A percentile compares a stretch with the other conserved stretches of the same genome.
These are phyloP conservation scores for Irpex sp. DNA, from an alignment of 1,284 basidiomycete genomes.

Conservation along the genomic window DNA sequence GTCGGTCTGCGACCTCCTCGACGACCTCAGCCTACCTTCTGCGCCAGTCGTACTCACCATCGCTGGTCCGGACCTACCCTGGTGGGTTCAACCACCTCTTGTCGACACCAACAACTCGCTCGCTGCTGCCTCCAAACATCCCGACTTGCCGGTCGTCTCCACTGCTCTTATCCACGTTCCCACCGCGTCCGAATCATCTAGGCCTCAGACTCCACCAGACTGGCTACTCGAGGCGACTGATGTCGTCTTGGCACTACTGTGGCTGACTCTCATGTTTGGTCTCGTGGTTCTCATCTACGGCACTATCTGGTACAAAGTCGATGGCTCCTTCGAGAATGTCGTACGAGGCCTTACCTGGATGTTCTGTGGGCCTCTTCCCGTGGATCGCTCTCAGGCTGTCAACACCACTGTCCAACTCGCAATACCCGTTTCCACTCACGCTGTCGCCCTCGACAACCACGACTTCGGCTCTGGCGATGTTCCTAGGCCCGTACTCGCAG, in stretches of 20 bases:
- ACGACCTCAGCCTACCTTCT: not conserved
- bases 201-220: not conserved
- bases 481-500: no score
- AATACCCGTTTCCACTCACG: not conserved
- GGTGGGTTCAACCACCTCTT: not conserved
- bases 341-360: not conserved
- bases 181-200: not conserved
- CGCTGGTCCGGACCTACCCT: not conserved
- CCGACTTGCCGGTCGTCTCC: not conserved
- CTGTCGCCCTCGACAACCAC: no score
- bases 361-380: not conserved
- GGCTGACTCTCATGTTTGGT: not conserved
- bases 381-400: not conserved
- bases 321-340: not conserved
- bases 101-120: not conserved
- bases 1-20: not conserved
- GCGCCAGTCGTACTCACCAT: not conserved
- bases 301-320: not conserved
- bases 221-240: not conserved
- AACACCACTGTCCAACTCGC: not conserved
- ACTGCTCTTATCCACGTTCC: not conserved
- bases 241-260: not conserved
- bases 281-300: not conserved
- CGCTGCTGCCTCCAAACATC: not conserved
- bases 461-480: no score